Evolutionary conservation across 371 early-diverging fungal genomes (phyloP), one percentile per base, ranked within the genome.

Genomic region (Mucor lusitanicus): DNA sequence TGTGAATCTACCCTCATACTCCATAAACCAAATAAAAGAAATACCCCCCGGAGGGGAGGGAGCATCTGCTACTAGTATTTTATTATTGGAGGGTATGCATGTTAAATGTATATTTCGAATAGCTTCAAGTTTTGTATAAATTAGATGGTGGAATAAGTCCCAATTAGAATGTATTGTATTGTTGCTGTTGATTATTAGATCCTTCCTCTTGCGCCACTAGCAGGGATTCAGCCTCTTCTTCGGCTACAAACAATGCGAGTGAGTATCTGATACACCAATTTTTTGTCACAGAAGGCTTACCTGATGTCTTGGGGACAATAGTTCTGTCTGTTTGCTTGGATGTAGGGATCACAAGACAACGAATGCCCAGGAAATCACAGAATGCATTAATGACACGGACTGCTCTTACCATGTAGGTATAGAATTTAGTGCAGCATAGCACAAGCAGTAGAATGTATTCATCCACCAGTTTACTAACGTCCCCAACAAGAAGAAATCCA

Each of bases 351-450:
- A 84, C 73, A 60, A 96, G 80, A 75, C 96, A 96, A 48, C 87
- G 83, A 78, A 96, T 96, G 67, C 87, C 88, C 61, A 96, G 78
- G 70, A 88, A 88, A 19, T 82, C 80, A 78, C 95, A 95, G 81
- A 96, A 94, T 58, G 90, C 88, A 70, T 92, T 85, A 63, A 95
- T 94, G 64, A 96, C 93, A 59, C 85, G 75, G 61, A 86, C 68
- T 30, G 94, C 92, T 92, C 95, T 93, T 71, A 92, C 86, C 71
- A 85, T 67, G 76, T 94, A 96, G 28, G 88, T 90, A 27, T 90
- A 65, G 9, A 82, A 74, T 25, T 89, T 88, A 65, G 88, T 87
- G 44, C 27, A 7, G 27, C 59, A 48, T 11, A 70, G 25, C 3
- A 61, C 27, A 30, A 35, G 9, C 8, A 68, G 53, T 40, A 64